Evolutionary conservation across 805 yeast genomes (phyloP).

Genomic region (Candida multigemmis): DNA sequence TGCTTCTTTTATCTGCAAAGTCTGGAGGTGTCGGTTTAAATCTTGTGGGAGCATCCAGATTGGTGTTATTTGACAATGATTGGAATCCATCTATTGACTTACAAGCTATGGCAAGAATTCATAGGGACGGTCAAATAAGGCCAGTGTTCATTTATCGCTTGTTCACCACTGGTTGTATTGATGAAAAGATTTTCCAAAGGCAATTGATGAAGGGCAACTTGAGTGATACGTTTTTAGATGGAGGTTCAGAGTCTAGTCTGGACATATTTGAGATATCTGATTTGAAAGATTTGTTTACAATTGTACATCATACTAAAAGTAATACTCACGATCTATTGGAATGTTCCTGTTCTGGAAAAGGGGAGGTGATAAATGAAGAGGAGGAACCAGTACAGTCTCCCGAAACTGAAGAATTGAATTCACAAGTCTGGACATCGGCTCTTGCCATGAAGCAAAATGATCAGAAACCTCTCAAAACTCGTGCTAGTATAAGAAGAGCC

Average conservation of each 20-base stretch:
- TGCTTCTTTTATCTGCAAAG: constrained; percentile 76
- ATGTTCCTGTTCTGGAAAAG: constrained; percentile 54
- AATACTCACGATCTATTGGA: constrained; percentile 73
- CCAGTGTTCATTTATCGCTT: constrained; percentile 78
- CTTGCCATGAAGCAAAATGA: constrained; percentile 30
- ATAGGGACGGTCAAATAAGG: constrained; percentile 82
- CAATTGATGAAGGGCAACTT: constrained; percentile 78
- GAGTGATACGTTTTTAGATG: constrained; percentile 58
- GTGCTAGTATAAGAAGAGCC: constrained; percentile 45
- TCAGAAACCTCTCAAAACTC: constrained; percentile 19
- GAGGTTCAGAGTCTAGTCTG: constrained; percentile 35
- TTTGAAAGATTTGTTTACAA: constrained; percentile 64
- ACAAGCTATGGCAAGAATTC: constrained; percentile 94
- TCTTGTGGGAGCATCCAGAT: constrained; percentile 79
- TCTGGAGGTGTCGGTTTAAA: constrained; percentile 94
- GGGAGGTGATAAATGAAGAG: constrained; percentile 19
- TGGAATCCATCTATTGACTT: constrained; percentile 94
- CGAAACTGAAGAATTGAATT: constrained; percentile 3
- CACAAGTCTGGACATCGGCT: constrained; percentile 48
- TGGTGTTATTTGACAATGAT: constrained; percentile 83
- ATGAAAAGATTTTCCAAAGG: constrained; percentile 88
- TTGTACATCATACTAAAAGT: constrained; percentile 39
- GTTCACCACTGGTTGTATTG: constrained; percentile 82
- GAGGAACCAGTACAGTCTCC: constrained; percentile 2
- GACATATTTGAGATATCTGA: constrained; percentile 65